These are phyloP conservation scores for Lathyrus tuberosus DNA, from an alignment of 306 rosid genomes.

Conservation along the genomic window DNA sequence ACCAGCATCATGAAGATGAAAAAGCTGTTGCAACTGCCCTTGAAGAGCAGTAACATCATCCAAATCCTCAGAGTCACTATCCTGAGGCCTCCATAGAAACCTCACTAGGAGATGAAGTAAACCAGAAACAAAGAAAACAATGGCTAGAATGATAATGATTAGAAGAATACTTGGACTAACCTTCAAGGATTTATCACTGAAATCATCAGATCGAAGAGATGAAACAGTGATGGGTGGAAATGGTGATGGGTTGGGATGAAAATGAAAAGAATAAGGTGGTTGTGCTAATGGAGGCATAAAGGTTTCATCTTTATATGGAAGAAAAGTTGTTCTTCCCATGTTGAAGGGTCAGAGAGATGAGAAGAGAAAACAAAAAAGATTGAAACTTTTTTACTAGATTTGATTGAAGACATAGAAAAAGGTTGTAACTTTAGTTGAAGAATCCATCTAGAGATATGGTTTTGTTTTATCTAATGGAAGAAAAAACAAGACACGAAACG, in stretches of 20 bases:
- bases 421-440: conserved; percentile 2
- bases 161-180: conserved; percentile 77
- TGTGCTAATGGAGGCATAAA: conserved; percentile 42
- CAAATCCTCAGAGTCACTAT: conserved; percentile 63
- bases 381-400: conserved; percentile 41
- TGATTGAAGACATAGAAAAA: conserved; percentile 8
- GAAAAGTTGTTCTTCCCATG: conserved; percentile 43
- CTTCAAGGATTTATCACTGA: conserved; percentile 54
- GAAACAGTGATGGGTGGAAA: neutral
- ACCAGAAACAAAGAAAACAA: conserved; percentile 90
- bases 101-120: conserved; percentile 89
- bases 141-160: conserved; percentile 73
- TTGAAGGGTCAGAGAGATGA: conserved; percentile 15
- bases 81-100: conserved; percentile 67
- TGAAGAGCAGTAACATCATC: conserved; percentile 80
- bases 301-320: conserved; percentile 31
- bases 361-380: conserved; percentile 34
- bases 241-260: conserved; percentile 34
- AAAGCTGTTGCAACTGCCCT: conserved; percentile 93
- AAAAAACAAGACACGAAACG: neutral
- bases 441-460: neutral
- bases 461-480: conserved; percentile 26
- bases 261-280: conserved; percentile 40
- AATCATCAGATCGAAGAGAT: conserved; percentile 44
- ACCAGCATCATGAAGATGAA: conserved; percentile 94